phyloP scores from a whole-genome alignment of 164 flowering plant species.

The Hamamelis virginiana region DNA sequence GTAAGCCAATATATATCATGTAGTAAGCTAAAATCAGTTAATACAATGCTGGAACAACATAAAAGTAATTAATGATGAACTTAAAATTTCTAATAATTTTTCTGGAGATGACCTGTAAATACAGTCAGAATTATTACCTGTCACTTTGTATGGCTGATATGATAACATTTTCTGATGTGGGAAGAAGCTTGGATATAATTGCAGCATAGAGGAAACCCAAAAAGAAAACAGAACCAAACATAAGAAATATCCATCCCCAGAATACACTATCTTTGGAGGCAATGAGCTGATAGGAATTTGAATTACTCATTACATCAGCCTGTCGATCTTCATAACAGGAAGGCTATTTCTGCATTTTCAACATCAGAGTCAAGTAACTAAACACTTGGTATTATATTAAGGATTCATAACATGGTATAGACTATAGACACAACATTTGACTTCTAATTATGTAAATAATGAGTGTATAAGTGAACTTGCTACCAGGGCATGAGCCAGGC shows the following conservation, averaged over 20 bases:
- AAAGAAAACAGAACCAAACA: conserved; percentile 39
- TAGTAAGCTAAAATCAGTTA: not conserved
- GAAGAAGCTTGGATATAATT: conserved; percentile 64
- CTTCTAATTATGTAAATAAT: too few relatives aligned
- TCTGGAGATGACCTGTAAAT: not conserved
- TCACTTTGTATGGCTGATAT: conserved; percentile 64
- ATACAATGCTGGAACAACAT: not conserved
- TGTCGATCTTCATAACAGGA: not conserved
- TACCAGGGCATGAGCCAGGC: too few relatives aligned
- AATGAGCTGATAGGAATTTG: not conserved
- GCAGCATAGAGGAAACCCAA: conserved; percentile 49
- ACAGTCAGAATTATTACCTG: conserved; percentile 36
- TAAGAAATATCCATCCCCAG: conserved; percentile 45
- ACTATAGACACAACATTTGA: too few relatives aligned
- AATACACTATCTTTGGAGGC: conserved; percentile 11
- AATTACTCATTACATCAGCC: not conserved
- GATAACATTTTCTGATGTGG: conserved; percentile 40
- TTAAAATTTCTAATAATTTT: not conserved
- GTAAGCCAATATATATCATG: not conserved
- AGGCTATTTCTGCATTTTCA: not conserved
- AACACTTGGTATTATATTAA: too few relatives aligned
- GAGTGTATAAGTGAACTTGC: too few relatives aligned
- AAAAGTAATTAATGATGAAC: too few relatives aligned
- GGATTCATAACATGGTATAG: too few relatives aligned
- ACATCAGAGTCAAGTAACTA: not conserved